Conservation (phyloP, 306 rosid species). For the Cicer arietinum region DNA sequence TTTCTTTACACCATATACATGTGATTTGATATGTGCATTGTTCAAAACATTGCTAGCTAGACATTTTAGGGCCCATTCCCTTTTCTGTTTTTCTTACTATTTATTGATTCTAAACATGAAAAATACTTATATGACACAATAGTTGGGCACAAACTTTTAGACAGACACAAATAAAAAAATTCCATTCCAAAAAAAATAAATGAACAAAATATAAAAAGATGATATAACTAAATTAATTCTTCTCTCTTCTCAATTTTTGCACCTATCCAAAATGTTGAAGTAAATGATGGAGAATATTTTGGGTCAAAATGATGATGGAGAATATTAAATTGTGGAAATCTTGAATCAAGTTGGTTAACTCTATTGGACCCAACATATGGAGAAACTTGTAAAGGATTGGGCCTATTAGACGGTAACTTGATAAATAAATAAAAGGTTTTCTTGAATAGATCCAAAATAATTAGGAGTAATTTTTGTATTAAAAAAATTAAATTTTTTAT, state of each 20-base stretch:
- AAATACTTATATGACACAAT: too few relatives aligned
- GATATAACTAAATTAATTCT: background rate
- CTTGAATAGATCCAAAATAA: too few relatives aligned
- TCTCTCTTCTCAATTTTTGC: slow-evolving; percentile 34
- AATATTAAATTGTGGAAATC: background rate
- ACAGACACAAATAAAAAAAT: too few relatives aligned
- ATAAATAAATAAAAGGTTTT: too few relatives aligned
- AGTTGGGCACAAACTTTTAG: too few relatives aligned
- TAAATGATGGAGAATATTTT: background rate
- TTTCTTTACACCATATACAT: too few relatives aligned
- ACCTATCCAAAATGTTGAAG: slow-evolving; percentile 6
- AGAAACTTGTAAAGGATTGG: background rate
- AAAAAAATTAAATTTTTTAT: too few relatives aligned
- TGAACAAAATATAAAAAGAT: too few relatives aligned
- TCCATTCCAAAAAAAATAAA: too few relatives aligned
- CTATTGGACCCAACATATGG: background rate
- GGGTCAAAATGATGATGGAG: background rate
- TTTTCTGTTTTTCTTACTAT: background rate
- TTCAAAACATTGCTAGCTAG: background rate
- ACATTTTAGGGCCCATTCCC: slow-evolving; percentile 9
- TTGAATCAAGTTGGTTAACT: background rate
- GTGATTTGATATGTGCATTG: too few relatives aligned
- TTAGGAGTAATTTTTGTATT: too few relatives aligned
- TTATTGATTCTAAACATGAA: background rate
- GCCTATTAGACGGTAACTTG: background rate